These are phyloP conservation scores for Entophlyctis luteolus DNA, from an alignment of 192 early-diverging fungal genomes.

Conservation along the genomic window DNA sequence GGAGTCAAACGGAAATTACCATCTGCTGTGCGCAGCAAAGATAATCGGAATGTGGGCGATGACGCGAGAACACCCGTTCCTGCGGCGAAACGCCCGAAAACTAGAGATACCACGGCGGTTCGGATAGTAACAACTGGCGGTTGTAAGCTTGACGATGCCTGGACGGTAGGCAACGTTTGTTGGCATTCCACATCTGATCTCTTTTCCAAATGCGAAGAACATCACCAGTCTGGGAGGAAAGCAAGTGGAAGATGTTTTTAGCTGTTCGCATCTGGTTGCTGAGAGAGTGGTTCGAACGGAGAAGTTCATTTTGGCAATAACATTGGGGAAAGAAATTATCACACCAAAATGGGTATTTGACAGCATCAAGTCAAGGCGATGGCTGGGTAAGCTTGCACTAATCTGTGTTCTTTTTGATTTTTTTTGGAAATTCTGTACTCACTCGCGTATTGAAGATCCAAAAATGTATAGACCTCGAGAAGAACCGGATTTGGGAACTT, in stretches of 20 bases:
- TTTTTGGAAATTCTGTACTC: not conserved
- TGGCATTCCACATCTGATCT: not conserved
- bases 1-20: too few species aligned
- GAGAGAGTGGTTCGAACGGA: constrained; percentile 52
- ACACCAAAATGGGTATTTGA: constrained; percentile 23
- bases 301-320: constrained; percentile 45
- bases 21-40: too few species aligned
- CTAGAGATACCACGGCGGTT: not conserved
- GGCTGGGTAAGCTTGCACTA: not conserved
- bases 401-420: not conserved
- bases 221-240: constrained; percentile 49
- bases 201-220: constrained; percentile 22
- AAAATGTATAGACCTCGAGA: constrained; percentile 1
- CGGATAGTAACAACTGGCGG: not conserved
- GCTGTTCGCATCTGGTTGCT: constrained; percentile 58
- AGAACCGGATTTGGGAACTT: too few species aligned
- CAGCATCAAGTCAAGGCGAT: constrained; percentile 12
- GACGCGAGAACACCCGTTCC: too few species aligned
- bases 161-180: not conserved
- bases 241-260: constrained; percentile 42
- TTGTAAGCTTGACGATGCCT: not conserved
- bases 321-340: constrained; percentile 23
- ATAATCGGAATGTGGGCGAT: not conserved
- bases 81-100: not conserved
- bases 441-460: not conserved